Evolutionary conservation across 208 protist genomes (phyloP).

Genomic region (Leishmania martiniquensis): DNA sequence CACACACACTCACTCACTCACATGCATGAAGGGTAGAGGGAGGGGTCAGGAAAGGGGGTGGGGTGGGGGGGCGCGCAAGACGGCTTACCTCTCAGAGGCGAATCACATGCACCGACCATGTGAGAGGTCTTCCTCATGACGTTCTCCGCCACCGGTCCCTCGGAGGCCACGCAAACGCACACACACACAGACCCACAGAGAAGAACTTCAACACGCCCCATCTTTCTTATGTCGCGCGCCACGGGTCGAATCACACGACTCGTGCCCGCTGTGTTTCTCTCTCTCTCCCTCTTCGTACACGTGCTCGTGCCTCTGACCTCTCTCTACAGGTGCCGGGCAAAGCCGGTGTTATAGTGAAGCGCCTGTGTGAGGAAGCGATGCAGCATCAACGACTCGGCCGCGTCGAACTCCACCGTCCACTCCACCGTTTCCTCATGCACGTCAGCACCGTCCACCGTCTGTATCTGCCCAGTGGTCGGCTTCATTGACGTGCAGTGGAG

Average conservation of each 20-base stretch:
- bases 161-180: too few relatives aligned
- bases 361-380: constrained; percentile 85
- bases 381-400: constrained; percentile 85
- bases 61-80: neutral
- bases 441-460: constrained; percentile 43
- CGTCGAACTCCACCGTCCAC: constrained; percentile 72
- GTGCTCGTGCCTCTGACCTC: neutral
- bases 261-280: neutral
- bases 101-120: too few relatives aligned
- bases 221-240: too few relatives aligned
- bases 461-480: constrained; percentile 54
- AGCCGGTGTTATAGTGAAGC: constrained; percentile 84
- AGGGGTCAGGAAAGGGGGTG: neutral
- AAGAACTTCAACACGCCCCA: too few relatives aligned
- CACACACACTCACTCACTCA: neutral
- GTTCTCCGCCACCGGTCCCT: too few relatives aligned
- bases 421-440: constrained; percentile 67
- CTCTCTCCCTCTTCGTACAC: neutral
- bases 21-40: too few relatives aligned
- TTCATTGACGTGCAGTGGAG: constrained; percentile 65
- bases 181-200: neutral
- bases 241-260: neutral
- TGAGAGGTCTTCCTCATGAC: too few relatives aligned
- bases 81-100: too few relatives aligned
- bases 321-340: constrained; percentile 22